Evolutionary conservation across 768 basidiomycete species (phyloP).

Genomic region (Naganishia vishniacii): DNA sequence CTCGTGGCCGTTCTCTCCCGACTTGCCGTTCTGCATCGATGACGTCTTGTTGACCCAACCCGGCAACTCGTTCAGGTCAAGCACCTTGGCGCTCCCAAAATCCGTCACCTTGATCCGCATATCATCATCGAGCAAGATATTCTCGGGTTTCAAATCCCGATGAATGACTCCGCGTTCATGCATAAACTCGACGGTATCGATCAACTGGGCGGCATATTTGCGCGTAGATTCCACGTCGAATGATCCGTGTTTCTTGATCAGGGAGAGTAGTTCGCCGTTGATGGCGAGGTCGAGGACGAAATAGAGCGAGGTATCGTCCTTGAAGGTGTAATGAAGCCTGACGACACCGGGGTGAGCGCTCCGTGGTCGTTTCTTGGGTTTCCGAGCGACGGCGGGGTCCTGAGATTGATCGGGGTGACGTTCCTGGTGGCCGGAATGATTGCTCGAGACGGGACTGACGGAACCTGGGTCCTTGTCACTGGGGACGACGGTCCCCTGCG

Average conservation of each 20-base stretch:
- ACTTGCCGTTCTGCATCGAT: slow-evolving; percentile 18
- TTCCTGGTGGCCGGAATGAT: background rate
- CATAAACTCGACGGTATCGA: slow-evolving; percentile 84
- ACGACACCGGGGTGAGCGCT: slow-evolving; percentile 44
- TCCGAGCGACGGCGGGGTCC: background rate
- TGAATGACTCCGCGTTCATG: slow-evolving; percentile 85
- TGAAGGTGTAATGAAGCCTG: slow-evolving; percentile 44
- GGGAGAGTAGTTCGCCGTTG: slow-evolving; percentile 51
- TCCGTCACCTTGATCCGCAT: slow-evolving; percentile 92
- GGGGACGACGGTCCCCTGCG: slow-evolving; percentile 7
- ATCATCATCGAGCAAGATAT: slow-evolving; percentile 73
- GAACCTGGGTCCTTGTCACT: background rate
- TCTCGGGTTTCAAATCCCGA: slow-evolving; percentile 57
- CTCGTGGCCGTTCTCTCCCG: slow-evolving; percentile 33
- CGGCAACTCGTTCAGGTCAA: slow-evolving; percentile 33
- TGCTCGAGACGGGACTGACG: background rate
- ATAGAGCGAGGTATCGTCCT: slow-evolving; percentile 45
- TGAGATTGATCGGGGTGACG: no score
- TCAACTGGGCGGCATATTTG: slow-evolving; percentile 82
- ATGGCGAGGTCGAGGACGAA: slow-evolving; percentile 52
- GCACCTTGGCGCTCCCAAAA: slow-evolving; percentile 73
- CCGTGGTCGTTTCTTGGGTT: slow-evolving; percentile 17
- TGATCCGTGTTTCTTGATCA: slow-evolving; percentile 64
- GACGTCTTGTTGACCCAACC: background rate
- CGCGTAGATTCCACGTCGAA: slow-evolving; percentile 68